phyloP scores from a whole-genome alignment of 306 rosid genomes.

The Fragaria ananassa region DNA sequence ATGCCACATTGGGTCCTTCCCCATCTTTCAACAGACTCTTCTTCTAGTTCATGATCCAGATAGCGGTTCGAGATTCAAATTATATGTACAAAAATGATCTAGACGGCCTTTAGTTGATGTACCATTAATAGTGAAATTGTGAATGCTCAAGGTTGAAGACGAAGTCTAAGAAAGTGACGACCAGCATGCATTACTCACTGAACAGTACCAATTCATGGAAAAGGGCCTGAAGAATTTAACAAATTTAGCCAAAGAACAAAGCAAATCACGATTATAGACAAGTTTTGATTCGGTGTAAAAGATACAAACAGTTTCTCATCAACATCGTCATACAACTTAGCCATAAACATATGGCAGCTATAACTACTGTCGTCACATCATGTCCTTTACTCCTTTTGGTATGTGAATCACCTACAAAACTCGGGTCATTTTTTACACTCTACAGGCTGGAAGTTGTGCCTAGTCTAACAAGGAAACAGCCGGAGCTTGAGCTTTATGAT shows the following conservation, averaged over 20 bases:
- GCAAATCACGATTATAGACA: constrained; percentile 17
- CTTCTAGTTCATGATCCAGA: background rate
- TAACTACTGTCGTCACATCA: constrained; percentile 26
- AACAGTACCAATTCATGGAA: too few relatives aligned
- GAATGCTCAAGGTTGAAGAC: too few relatives aligned
- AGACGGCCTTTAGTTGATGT: too few relatives aligned
- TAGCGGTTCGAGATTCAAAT: too few relatives aligned
- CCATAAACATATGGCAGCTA: constrained; percentile 29
- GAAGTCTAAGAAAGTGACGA: too few relatives aligned
- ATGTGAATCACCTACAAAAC: constrained; percentile 40
- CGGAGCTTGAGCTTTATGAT: constrained; percentile 27
- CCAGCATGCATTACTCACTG: too few relatives aligned
- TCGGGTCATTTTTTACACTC: constrained; percentile 27
- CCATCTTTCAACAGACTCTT: background rate
- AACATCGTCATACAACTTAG: constrained; percentile 27
- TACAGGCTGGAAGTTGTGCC: constrained; percentile 21
- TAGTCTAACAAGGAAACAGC: constrained; percentile 9
- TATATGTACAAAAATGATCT: too few relatives aligned
- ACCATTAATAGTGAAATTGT: too few relatives aligned
- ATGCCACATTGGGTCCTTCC: background rate
- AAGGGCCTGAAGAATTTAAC: background rate
- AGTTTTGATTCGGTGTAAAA: constrained; percentile 20
- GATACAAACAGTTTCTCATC: constrained; percentile 33
- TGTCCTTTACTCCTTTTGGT: constrained; percentile 27
- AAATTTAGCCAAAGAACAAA: background rate